These are phyloP conservation scores for Aspergillus coremiiformis DNA, from an alignment of 495 filamentous ascomycete species.

Conservation along the genomic window DNA sequence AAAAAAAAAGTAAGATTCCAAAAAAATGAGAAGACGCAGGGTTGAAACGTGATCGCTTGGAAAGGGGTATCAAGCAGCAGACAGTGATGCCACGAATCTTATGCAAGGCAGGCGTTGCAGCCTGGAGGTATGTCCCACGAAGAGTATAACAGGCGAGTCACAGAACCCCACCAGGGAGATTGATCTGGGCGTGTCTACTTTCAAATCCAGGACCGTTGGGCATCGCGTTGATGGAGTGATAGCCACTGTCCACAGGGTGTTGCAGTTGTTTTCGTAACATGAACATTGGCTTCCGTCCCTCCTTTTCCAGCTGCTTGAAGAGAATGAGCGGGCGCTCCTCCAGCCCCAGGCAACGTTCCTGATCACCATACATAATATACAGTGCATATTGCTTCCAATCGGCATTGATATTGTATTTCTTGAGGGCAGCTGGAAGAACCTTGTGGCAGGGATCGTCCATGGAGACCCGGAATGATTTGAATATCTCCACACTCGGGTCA, in stretches of 20 bases:
- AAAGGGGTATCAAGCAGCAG: background rate
- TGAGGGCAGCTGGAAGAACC: constrained; percentile 88
- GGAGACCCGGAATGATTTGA: constrained; percentile 94
- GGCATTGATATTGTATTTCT: constrained; percentile 96
- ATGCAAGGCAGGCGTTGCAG: background rate
- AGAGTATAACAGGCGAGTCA: constrained; percentile 12
- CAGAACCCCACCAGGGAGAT: constrained; percentile 39
- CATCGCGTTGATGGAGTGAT: constrained; percentile 22
- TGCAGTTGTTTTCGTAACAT: constrained; percentile 70
- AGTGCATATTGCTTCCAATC: constrained; percentile 96
- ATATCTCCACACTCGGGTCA: constrained; percentile 70
- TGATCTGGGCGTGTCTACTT: constrained; percentile 32
- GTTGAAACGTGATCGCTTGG: background rate
- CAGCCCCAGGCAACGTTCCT: constrained; percentile 85
- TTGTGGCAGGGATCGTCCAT: constrained; percentile 98
- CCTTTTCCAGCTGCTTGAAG: constrained; percentile 94
- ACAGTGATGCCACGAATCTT: background rate
- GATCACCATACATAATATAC: constrained; percentile 95
- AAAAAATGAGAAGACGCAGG: background rate
- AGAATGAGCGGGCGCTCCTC: constrained; percentile 90
- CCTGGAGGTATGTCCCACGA: background rate
- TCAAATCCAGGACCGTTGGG: constrained; percentile 41
- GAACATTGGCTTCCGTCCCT: constrained; percentile 98
- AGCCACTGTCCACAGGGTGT: constrained; percentile 24
- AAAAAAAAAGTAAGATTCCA: background rate